Evolutionary conservation across 1,284 basidiomycete species (phyloP).

Genomic region (Inonotus obliquus): DNA sequence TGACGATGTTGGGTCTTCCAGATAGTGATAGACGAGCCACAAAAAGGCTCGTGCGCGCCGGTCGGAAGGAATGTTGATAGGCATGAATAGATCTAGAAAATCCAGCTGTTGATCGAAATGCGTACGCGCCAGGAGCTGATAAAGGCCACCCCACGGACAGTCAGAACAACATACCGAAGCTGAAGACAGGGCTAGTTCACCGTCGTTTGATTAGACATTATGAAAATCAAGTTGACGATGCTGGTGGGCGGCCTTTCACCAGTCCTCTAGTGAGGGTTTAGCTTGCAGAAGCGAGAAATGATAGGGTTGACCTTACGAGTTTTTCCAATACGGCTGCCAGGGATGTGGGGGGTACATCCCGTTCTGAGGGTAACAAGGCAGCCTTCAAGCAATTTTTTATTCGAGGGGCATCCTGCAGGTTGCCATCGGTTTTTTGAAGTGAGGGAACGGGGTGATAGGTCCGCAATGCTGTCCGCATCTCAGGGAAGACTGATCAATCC

Average conservation of each 20-base stretch:
- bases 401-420: slow-evolving; percentile 78
- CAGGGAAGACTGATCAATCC: slow-evolving; percentile 53
- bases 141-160: neutral
- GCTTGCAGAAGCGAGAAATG: slow-evolving; percentile 19
- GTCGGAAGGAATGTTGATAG: slow-evolving; percentile 61
- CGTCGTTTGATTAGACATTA: slow-evolving; percentile 49
- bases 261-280: slow-evolving; percentile 34
- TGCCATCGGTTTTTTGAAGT: slow-evolving; percentile 70
- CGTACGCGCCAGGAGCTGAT: slow-evolving; percentile 59
- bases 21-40: slow-evolving; percentile 48
- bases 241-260: slow-evolving; percentile 55
- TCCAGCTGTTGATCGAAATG: slow-evolving; percentile 76
- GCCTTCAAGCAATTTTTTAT: slow-evolving; percentile 68
- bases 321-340: slow-evolving; percentile 44
- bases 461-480: slow-evolving; percentile 78
- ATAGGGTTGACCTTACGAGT: slow-evolving; percentile 33
- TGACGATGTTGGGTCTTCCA: slow-evolving; percentile 32
- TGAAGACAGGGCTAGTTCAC: slow-evolving; percentile 31
- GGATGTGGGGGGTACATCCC: slow-evolving; percentile 40
- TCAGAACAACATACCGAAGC: neutral
- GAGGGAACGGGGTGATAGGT: slow-evolving; percentile 82
- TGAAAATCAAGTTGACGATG: slow-evolving; percentile 56
- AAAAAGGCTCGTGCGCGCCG: slow-evolving; percentile 71
- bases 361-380: slow-evolving; percentile 41
- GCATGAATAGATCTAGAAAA: slow-evolving; percentile 79